Evolutionary conservation across 2,329 filamentous ascomycete genomes (phyloP).

Genomic region (Clathrospora elynae): DNA sequence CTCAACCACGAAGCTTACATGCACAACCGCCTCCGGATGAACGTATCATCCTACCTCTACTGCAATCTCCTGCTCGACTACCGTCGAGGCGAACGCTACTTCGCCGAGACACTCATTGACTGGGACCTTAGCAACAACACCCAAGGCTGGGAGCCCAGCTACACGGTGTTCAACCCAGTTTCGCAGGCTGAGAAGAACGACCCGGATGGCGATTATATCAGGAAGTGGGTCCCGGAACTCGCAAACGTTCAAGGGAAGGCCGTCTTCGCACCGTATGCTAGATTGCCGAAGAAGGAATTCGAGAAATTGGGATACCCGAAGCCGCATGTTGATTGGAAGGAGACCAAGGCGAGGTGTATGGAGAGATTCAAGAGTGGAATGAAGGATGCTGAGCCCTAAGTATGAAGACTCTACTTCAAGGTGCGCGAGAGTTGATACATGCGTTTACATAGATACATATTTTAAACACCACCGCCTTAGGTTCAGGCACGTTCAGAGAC

Average conservation of each 20-base stretch:
- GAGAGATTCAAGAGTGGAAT: slow-evolving; percentile 54
- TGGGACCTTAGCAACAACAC: slow-evolving; percentile 58
- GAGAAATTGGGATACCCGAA: slow-evolving; percentile 55
- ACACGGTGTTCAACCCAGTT: slow-evolving; percentile 56
- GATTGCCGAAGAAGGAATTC: slow-evolving; percentile 55
- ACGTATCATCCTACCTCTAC: slow-evolving; percentile 54
- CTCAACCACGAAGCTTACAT: slow-evolving; percentile 57
- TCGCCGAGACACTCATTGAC: slow-evolving; percentile 57
- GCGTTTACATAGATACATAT: too few relatives aligned
- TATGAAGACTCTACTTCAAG: too few relatives aligned
- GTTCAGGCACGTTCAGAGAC: too few relatives aligned
- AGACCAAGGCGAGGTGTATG: slow-evolving; percentile 51
- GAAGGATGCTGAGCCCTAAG: slow-evolving; percentile 47
- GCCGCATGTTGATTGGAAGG: slow-evolving; percentile 54
- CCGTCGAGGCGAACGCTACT: slow-evolving; percentile 57
- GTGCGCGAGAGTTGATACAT: too few relatives aligned
- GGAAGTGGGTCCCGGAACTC: slow-evolving; percentile 48
- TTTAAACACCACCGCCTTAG: too few relatives aligned
- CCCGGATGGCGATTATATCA: slow-evolving; percentile 46
- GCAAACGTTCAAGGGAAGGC: slow-evolving; percentile 53
- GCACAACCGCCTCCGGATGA: slow-evolving; percentile 60
- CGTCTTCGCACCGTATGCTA: slow-evolving; percentile 54
- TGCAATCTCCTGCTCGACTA: slow-evolving; percentile 59
- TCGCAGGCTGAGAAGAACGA: slow-evolving; percentile 48
- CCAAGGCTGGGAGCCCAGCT: slow-evolving; percentile 59